Percentiles rank a stretch among this genome's conserved stretches.
Conservation (phyloP, 2,329 filamentous ascomycete genomes). For the Nectriaceae sp. region DNA sequence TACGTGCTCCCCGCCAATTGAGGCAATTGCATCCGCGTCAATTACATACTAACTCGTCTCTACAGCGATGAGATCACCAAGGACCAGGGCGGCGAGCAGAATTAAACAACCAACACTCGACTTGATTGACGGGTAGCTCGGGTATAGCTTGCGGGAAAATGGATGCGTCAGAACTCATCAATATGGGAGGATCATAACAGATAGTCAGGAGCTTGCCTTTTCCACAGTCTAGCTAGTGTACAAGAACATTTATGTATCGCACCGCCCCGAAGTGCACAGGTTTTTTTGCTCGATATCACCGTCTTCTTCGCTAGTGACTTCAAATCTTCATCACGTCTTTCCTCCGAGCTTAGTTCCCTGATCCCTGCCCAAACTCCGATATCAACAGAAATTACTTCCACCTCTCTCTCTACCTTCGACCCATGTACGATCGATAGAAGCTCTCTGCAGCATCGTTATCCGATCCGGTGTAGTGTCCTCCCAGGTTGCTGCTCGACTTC, state of each 20-base stretch:
- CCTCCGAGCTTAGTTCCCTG: slow-evolving; percentile 5
- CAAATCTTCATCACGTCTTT: slow-evolving; percentile 6
- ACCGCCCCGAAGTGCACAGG: slow-evolving; percentile 16
- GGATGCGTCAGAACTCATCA: slow-evolving; percentile 7
- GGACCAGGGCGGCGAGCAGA: slow-evolving; percentile 68
- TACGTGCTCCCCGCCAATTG: slow-evolving; percentile 44
- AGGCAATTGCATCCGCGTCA: not conserved
- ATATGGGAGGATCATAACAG: slow-evolving; percentile 14
- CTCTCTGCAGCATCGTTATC: slow-evolving; percentile 79
- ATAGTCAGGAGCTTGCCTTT: slow-evolving; percentile 24
- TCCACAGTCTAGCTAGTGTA: slow-evolving; percentile 40
- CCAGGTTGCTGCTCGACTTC: slow-evolving; percentile 69
- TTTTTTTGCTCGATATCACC: not conserved
- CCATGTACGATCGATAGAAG: slow-evolving; percentile 89
- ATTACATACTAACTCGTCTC: slow-evolving; percentile 12
- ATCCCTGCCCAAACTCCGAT: slow-evolving; percentile 28
- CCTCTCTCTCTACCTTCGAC: slow-evolving; percentile 55
- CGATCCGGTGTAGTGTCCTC: slow-evolving; percentile 56
- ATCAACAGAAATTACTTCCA: slow-evolving; percentile 17
- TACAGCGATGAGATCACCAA: slow-evolving; percentile 75
- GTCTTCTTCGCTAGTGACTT: not conserved
- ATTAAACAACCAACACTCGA: slow-evolving; percentile 42
- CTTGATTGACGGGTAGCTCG: slow-evolving; percentile 18
- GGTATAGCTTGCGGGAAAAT: slow-evolving; percentile 21
- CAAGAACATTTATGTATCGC: slow-evolving; percentile 36